A percentile compares a stretch with the other conserved stretches of the same genome.
Evolutionary conservation across 2,329 filamentous ascomycete genomes (phyloP).

Genomic region (Verticillium nubilum): DNA sequence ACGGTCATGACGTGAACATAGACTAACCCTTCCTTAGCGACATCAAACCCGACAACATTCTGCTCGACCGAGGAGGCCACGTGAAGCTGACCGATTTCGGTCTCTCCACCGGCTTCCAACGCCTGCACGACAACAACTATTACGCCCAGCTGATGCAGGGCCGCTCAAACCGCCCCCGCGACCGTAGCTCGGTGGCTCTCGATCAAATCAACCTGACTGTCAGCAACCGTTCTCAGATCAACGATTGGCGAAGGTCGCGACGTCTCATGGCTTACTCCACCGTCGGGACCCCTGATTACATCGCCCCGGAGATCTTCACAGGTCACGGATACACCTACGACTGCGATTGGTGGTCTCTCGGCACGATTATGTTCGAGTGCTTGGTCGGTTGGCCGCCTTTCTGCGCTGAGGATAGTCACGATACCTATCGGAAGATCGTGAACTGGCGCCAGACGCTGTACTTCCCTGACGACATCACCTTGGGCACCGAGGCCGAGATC

Average conservation of each 20-base stretch:
- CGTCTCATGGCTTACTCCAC: slow-evolving; percentile 97
- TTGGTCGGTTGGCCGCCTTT: slow-evolving; percentile 98
- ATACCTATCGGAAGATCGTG: slow-evolving; percentile 98
- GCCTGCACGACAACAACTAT: slow-evolving; percentile 95
- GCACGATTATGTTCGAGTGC: slow-evolving; percentile 99
- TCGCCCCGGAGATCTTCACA: slow-evolving; percentile 96
- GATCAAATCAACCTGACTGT: slow-evolving; percentile 98
- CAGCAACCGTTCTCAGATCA: slow-evolving; percentile 95
- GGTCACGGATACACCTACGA: slow-evolving; percentile 94
- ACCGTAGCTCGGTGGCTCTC: slow-evolving; percentile 89
- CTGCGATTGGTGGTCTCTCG: slow-evolving; percentile 98
- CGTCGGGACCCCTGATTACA: slow-evolving; percentile 96
- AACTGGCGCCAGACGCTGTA: slow-evolving; percentile 96
- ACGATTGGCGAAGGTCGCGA: slow-evolving; percentile 95
- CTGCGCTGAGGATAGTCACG: slow-evolving; percentile 94
- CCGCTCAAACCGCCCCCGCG: slow-evolving; percentile 64
- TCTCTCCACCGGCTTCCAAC: slow-evolving; percentile 95
- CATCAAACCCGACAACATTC: slow-evolving; percentile 98
- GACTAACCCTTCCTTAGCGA: slow-evolving; percentile 53
- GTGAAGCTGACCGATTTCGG: slow-evolving; percentile 99
- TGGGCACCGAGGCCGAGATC: slow-evolving; percentile 84
- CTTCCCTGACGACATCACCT: slow-evolving; percentile 90
- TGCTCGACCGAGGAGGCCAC: slow-evolving; percentile 90
- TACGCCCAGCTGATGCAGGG: slow-evolving; percentile 94
- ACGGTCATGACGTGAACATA: slow-evolving; percentile 7